Evolutionary conservation across 225 moss, liverwort and hornwort genomes (phyloP).

Genomic region (Pleurozium schreberi): DNA sequence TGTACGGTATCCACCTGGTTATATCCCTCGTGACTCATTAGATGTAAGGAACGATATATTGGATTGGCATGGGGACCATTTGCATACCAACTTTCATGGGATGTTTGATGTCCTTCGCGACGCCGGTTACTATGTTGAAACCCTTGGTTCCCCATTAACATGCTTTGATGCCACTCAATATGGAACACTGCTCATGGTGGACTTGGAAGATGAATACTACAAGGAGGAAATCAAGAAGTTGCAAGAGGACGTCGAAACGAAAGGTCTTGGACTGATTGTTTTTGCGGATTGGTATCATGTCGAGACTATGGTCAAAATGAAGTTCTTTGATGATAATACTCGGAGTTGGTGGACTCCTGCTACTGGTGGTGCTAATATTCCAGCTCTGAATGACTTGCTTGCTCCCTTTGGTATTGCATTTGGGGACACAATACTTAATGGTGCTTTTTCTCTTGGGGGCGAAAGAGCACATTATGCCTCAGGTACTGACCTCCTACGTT

Average conservation of each 20-base stretch:
- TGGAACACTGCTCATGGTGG: conserved; percentile 91
- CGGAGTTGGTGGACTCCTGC: conserved; percentile 99
- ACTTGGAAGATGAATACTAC: conserved; percentile 87
- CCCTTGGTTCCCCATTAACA: conserved; percentile 74
- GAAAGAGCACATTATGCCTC: conserved; percentile 88
- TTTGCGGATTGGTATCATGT: conserved; percentile 98
- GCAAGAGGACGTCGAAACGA: conserved; percentile 64
- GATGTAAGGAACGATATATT: conserved; percentile 87
- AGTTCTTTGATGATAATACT: conserved; percentile 93
- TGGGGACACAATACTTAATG: conserved; percentile 79
- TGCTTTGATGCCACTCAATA: conserved; percentile 93
- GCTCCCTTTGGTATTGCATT: conserved; percentile 92
- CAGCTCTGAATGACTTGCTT: conserved; percentile 83
- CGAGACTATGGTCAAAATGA: conserved; percentile 95
- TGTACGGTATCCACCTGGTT: conserved; percentile 82
- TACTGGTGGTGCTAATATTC: conserved; percentile 89
- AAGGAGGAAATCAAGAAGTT: conserved; percentile 79
- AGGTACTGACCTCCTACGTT: conserved; percentile 71
- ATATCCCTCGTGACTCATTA: conserved; percentile 82
- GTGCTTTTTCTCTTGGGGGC: conserved; percentile 78
- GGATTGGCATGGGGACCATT: conserved; percentile 91
- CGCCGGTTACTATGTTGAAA: conserved; percentile 78
- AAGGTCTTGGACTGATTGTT: conserved; percentile 76
- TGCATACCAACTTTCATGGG: conserved; percentile 89
- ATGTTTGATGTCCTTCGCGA: conserved; percentile 86